A percentile compares a stretch with the other conserved stretches of the same genome.
Conservation (phyloP, 1,284 basidiomycete species). For the Tranzscheliella williamsii region DNA sequence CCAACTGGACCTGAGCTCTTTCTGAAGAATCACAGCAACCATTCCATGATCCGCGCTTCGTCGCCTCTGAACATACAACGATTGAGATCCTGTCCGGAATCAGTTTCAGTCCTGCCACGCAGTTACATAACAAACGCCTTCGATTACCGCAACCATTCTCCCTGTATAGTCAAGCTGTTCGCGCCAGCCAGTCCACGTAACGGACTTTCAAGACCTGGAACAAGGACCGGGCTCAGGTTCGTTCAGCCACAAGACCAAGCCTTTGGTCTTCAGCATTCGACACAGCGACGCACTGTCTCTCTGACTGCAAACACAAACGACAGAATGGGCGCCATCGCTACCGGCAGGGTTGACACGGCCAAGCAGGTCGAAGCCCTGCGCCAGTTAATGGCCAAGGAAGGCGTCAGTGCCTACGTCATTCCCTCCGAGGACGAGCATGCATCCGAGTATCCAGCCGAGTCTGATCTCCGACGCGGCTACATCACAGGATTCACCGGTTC, state of each 20-base stretch:
- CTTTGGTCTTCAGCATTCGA: constrained; percentile 26
- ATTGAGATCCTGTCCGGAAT: too few relatives aligned
- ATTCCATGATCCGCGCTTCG: too few relatives aligned
- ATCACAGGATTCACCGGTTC: constrained; percentile 93
- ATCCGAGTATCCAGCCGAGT: constrained; percentile 73
- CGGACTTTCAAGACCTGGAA: too few relatives aligned
- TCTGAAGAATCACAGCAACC: too few relatives aligned
- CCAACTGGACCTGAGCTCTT: too few relatives aligned
- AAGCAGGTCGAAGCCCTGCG: constrained; percentile 45
- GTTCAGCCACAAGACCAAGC: constrained; percentile 10
- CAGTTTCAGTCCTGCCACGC: too few relatives aligned
- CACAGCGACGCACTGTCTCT: constrained; percentile 6
- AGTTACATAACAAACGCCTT: too few relatives aligned
- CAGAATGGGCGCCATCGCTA: constrained; percentile 54
- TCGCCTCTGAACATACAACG: too few relatives aligned
- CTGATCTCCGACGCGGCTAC: constrained; percentile 78
- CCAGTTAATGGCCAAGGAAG: constrained; percentile 40
- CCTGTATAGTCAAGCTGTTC: too few relatives aligned
- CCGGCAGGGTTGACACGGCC: constrained; percentile 51
- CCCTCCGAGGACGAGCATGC: constrained; percentile 69
- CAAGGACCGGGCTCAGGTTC: constrained; percentile 7
- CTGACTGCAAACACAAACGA: not conserved
- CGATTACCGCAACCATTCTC: too few relatives aligned
- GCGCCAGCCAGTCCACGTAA: too few relatives aligned
- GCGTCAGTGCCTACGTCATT: constrained; percentile 57